Conservation (phyloP, 176 grass and related monocot genomes). For the Oryza coarctata region DNA sequence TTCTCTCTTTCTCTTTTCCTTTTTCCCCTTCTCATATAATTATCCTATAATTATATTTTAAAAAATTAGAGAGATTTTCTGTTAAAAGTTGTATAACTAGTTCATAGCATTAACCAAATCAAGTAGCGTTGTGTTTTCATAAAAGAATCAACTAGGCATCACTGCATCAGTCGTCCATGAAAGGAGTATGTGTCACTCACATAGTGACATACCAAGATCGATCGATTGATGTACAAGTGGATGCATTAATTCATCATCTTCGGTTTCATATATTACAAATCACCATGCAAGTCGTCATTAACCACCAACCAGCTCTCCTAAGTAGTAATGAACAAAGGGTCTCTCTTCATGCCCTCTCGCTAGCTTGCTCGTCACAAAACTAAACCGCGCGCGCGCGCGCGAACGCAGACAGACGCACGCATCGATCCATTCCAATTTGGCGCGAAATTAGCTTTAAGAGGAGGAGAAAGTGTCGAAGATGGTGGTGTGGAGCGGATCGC, state of each 20-base stretch:
- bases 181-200: too few species aligned
- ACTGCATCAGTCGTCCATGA: too few species aligned
- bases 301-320: conserved; percentile 30
- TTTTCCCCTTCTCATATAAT: too few species aligned
- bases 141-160: too few species aligned
- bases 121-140: too few species aligned
- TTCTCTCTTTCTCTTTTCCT: too few species aligned
- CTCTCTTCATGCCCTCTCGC: conserved; percentile 13
- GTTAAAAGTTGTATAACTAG: too few species aligned
- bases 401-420: background rate
- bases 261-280: conserved; percentile 55
- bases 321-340: conserved; percentile 32
- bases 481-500: conserved; percentile 99
- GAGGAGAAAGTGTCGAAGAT: conserved; percentile 88
- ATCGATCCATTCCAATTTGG: background rate
- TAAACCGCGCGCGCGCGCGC: conserved; percentile 27
- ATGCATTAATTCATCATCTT: conserved; percentile 40
- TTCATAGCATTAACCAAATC: too few species aligned
- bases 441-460: conserved; percentile 28
- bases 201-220: too few species aligned
- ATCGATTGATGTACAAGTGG: conserved; percentile 40
- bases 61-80: too few species aligned
- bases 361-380: conserved; percentile 70
- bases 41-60: too few species aligned
- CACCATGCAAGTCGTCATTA: conserved; percentile 25